Percentiles rank a stretch among this genome's conserved stretches.
These are phyloP conservation scores for Aureobasidium sp. DNA, from an alignment of 2,329 filamentous ascomycete genomes.

Conservation along the genomic window DNA sequence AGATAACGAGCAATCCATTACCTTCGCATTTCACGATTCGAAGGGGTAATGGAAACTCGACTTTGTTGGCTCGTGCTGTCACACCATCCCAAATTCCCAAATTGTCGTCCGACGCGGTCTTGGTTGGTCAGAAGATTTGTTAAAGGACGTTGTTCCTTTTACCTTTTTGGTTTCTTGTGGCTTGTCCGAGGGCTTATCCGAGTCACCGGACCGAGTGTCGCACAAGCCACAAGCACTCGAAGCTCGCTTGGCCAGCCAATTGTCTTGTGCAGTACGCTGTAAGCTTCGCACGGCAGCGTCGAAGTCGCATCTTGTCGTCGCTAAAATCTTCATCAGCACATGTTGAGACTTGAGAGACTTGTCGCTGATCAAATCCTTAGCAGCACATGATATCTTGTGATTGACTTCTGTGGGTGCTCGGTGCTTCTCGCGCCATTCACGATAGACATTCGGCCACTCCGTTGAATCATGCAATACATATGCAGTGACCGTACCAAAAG, in stretches of 20 bases:
- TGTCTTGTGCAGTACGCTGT: not conserved
- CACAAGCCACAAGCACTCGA: slow-evolving; percentile 1
- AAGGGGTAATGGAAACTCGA: slow-evolving; percentile 5
- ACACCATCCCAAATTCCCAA: not conserved
- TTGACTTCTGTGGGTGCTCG: not conserved
- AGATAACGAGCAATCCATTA: slow-evolving; percentile 11
- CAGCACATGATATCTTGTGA: not conserved
- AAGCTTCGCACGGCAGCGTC: not conserved
- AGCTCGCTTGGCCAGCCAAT: slow-evolving; percentile 6
- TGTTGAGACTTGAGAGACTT: no score
- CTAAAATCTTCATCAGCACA: not conserved
- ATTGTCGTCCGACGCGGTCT: not conserved
- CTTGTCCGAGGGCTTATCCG: not conserved
- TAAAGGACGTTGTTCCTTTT: not conserved
- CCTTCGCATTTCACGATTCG: not conserved
- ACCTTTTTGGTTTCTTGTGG: not conserved
- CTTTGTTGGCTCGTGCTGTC: slow-evolving; percentile 9
- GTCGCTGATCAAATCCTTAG: not conserved
- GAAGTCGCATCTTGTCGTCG: not conserved
- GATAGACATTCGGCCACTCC: not conserved
- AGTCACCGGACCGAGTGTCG: not conserved
- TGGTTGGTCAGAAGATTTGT: not conserved
- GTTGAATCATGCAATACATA: not conserved
- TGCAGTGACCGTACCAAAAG: not conserved
- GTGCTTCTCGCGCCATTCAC: not conserved